Evolutionary conservation across 2,329 filamentous ascomycete genomes (phyloP), one percentile per base, ranked within the genome.

Genomic region (Diaporthe caulivora): DNA sequence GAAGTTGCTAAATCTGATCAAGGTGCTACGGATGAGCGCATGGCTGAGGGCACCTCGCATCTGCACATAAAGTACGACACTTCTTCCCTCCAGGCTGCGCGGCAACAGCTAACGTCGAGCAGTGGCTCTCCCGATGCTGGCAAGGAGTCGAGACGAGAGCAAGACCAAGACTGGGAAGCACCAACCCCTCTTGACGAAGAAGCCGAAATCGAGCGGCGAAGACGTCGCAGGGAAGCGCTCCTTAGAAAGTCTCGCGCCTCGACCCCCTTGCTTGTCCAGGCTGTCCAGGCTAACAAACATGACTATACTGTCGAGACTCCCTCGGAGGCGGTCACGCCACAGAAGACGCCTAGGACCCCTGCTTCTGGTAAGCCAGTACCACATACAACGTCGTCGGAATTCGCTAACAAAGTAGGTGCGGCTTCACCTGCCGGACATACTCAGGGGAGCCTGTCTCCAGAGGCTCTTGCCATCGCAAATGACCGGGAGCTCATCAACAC

Each of bases 181-280:
- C 85, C 88, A 72, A 87, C 91, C 77, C 87, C 89, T n/a, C 81
- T 95, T 77, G 93, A 97, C 81, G 94, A 97, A 84, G 93, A 93
- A 75, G 92, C 93, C 77, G 88, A 96, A 79, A 93, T 98, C 79
- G 94, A 97, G 82, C 92, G 95, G 79, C 93, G 95, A 71, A 93
- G 95, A 37, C 95, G 93, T 80, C 91, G 93, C 73, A 92, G 95
- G 77, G 94, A 97, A 84, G 94, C 94, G 76, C 93, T 97, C 76
- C 90, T 95, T 80, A 93, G 94, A 81, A 97, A 95, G 85, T 93
- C 95, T 79, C 92, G 91, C 77, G 92, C 92, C 78, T 89, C 92
- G 68, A 92, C 92, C 65, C 93, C 94, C 68, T 87, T 96, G 79
- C 89, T 94, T 75, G 90, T 96, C 76, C 92, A 95, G 83, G 92